A percentile compares a stretch with the other conserved stretches of the same genome.
phyloP scores from a whole-genome alignment of 1,139 yeast species.

The Petasospora rhodanensis region DNA sequence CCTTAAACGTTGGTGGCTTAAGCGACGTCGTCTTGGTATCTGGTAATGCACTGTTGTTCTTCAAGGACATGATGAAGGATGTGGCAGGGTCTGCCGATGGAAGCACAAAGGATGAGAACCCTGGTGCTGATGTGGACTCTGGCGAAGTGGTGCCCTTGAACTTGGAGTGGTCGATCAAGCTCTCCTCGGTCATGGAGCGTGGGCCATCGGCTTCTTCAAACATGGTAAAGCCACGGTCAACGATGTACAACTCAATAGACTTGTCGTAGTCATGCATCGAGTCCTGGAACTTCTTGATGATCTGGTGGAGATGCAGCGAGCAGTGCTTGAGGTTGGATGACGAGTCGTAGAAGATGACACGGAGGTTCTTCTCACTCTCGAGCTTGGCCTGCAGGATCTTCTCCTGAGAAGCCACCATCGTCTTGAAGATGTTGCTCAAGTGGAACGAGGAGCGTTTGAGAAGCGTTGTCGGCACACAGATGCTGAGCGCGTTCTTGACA shows the following conservation, averaged over 20 bases:
- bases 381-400: constrained; percentile 23
- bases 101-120: constrained; percentile 20
- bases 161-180: constrained; percentile 12
- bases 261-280: constrained; percentile 23
- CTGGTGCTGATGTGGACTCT: constrained; percentile 8
- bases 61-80: constrained; percentile 20
- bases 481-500: constrained; percentile 46
- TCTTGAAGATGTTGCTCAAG: constrained; percentile 49
- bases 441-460: constrained; percentile 58
- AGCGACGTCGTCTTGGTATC: constrained; percentile 8
- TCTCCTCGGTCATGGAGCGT: constrained; percentile 1
- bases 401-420: constrained; percentile 41
- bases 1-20: constrained; percentile 22
- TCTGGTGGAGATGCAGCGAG: constrained; percentile 39
- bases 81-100: constrained; percentile 24
- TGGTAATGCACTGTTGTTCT: constrained; percentile 15
- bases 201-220: constrained; percentile 10
- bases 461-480: constrained; percentile 67
- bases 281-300: constrained; percentile 37
- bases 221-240: constrained; percentile 37
- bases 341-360: constrained; percentile 50
- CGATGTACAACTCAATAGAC: constrained; percentile 30
- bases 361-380: constrained; percentile 20
- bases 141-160: constrained; percentile 10
- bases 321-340: constrained; percentile 26